Percentiles rank a stretch among this genome's conserved stretches.
Conservation (phyloP, 2,329 filamentous ascomycete genomes). For the Intubia oerlemansii region DNA sequence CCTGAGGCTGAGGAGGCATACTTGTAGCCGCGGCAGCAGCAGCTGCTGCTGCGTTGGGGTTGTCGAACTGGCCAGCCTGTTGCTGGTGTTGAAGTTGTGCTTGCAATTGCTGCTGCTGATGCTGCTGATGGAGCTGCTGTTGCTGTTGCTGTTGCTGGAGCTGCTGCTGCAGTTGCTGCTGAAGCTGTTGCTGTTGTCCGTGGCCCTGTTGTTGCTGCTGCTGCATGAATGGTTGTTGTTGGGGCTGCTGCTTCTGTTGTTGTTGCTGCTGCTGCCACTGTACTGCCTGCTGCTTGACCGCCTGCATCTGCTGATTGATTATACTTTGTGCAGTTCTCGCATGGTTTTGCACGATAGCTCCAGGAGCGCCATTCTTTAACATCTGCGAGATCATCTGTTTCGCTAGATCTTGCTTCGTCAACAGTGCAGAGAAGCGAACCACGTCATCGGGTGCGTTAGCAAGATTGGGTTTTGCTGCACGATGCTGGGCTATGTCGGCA, state of each 20-base stretch:
- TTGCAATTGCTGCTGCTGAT: neutral
- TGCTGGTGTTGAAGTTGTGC: slow-evolving; percentile 8
- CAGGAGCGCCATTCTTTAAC: slow-evolving; percentile 2
- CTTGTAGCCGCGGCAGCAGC: no score
- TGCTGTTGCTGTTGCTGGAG: slow-evolving; percentile 10
- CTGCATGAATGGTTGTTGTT: slow-evolving; percentile 1
- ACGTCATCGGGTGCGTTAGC: slow-evolving; percentile 5
- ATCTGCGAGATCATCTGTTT: no score
- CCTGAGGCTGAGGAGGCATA: no score
- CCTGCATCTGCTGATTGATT: slow-evolving; percentile 10
- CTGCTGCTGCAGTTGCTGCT: slow-evolving; percentile 12
- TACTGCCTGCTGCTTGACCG: slow-evolving; percentile 7
- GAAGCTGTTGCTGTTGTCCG: slow-evolving; percentile 9
- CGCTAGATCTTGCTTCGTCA: no score
- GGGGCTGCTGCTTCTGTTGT: no score
- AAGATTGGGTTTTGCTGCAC: slow-evolving; percentile 5
- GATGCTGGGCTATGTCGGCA: slow-evolving; percentile 5
- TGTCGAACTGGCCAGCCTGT: slow-evolving; percentile 7
- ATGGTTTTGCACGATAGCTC: slow-evolving; percentile 6
- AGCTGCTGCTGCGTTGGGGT: no score
- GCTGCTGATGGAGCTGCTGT: slow-evolving; percentile 1
- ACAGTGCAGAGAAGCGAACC: no score
- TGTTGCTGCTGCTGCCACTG: slow-evolving; percentile 6
- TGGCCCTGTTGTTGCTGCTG: slow-evolving; percentile 2
- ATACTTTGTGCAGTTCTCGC: no score